phyloP scores from a whole-genome alignment of 2,329 filamentous ascomycete species.

The Cladosporium colombiae region DNA sequence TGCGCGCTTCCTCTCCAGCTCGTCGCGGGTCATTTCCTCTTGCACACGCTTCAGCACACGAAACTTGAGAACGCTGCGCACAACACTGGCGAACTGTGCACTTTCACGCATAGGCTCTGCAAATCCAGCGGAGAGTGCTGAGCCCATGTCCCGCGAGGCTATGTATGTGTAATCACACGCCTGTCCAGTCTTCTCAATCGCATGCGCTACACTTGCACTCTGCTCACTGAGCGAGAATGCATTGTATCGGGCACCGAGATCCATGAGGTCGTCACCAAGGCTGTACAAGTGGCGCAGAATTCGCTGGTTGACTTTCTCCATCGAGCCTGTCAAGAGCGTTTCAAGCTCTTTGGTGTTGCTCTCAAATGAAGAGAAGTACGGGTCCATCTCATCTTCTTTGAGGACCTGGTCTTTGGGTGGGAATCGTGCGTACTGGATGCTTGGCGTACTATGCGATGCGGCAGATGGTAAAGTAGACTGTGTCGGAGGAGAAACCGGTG shows the following conservation, averaged over 20 bases:
- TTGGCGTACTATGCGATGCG: conserved; percentile 59
- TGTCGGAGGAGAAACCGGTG: conserved; percentile 56
- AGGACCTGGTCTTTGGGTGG: conserved; percentile 75
- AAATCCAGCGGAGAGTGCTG: conserved; percentile 86
- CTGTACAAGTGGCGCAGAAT: conserved; percentile 83
- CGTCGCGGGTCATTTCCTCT: conserved; percentile 94
- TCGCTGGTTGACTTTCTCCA: conserved; percentile 94
- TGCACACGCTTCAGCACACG: conserved; percentile 91
- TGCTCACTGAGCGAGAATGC: conserved; percentile 94
- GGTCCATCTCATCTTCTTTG: conserved; percentile 87
- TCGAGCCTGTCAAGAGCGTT: conserved; percentile 81
- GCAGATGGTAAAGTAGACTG: conserved; percentile 52
- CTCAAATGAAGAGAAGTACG: conserved; percentile 94
- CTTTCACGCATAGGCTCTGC: conserved; percentile 98
- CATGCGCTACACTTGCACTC: conserved; percentile 81
- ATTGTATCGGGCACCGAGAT: conserved; percentile 94
- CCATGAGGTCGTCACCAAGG: conserved; percentile 82
- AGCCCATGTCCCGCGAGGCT: conserved; percentile 86
- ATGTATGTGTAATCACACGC: conserved; percentile 96
- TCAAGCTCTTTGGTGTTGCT: conserved; percentile 90
- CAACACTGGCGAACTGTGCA: conserved; percentile 93
- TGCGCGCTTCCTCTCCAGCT: conserved; percentile 81
- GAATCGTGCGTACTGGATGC: conserved; percentile 74
- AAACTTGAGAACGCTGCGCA: conserved; percentile 84
- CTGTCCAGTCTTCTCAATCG: conserved; percentile 92